Percentiles rank a stretch among this genome's conserved stretches.
Evolutionary conservation across 768 basidiomycete genomes (phyloP).

Genomic region (Hydnomerulius pinastri): DNA sequence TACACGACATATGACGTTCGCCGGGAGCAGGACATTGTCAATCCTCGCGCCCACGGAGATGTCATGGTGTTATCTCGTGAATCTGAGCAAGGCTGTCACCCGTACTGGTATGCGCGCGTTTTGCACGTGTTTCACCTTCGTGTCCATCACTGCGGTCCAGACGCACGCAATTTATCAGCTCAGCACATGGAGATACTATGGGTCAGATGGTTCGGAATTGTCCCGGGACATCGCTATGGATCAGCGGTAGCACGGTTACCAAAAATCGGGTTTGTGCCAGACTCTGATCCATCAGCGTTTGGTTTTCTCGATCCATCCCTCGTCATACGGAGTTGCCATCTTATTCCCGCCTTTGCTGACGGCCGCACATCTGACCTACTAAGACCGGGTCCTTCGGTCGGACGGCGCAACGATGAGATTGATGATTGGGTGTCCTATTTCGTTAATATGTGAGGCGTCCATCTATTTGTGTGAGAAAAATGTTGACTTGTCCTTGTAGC

Average conservation of each 20-base stretch:
- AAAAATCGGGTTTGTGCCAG: conserved; percentile 23
- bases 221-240: conserved; percentile 7
- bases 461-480: not conserved
- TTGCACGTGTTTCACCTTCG: conserved; percentile 30
- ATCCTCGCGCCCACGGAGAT: conserved; percentile 8
- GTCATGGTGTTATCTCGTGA: conserved; percentile 26
- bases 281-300: conserved; percentile 26
- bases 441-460: conserved; percentile 26
- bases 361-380: conserved; percentile 10
- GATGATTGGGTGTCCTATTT: conserved; percentile 25
- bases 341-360: conserved; percentile 36
- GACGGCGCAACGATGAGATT: not conserved
- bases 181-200: conserved; percentile 32
- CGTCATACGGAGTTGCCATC: conserved; percentile 32
- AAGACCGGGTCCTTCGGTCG: not conserved
- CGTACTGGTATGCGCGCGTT: conserved; percentile 35
- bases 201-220: conserved; percentile 35
- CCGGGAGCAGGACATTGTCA: conserved; percentile 23
- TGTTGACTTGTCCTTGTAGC: not conserved
- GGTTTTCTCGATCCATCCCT: conserved; percentile 38
- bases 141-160: conserved; percentile 14
- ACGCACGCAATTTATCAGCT: not conserved
- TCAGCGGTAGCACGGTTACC: conserved; percentile 11
- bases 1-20: conserved; percentile 36
- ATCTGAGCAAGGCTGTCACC: conserved; percentile 16